Evolutionary conservation across 2,329 filamentous ascomycete genomes (phyloP).

Genomic region (Camptophora hylomeconis): DNA sequence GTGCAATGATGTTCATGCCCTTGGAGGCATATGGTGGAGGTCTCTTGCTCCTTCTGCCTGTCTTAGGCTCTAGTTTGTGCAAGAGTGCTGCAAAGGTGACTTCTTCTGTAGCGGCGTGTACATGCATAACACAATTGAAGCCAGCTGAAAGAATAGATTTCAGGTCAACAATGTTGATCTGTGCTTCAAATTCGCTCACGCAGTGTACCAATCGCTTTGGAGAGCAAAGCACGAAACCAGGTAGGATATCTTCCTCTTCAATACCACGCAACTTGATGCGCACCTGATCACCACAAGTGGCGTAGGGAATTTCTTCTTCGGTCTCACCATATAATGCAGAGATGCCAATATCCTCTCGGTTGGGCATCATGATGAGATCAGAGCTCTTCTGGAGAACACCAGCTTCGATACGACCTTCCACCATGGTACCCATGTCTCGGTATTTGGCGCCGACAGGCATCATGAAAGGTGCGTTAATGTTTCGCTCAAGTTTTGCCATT

Average conservation of each 20-base stretch:
- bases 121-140: constrained; percentile 95
- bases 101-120: constrained; percentile 95
- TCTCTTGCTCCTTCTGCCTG: constrained; percentile 81
- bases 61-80: constrained; percentile 93
- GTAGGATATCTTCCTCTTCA: constrained; percentile 92
- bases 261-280: constrained; percentile 83
- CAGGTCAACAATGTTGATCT: constrained; percentile 87
- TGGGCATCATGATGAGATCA: constrained; percentile 88
- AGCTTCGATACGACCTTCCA: constrained; percentile 94
- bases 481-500: constrained; percentile 87
- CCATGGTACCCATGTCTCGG: constrained; percentile 90
- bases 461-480: constrained; percentile 97
- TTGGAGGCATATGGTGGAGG: constrained; percentile 78
- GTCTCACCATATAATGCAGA: constrained; percentile 87
- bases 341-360: constrained; percentile 67
- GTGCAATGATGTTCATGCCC: constrained; percentile 76
- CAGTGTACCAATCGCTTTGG: constrained; percentile 87
- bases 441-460: constrained; percentile 97
- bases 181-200: constrained; percentile 81
- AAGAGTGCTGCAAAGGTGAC: constrained; percentile 79
- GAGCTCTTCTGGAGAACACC: constrained; percentile 86
- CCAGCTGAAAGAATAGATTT: constrained; percentile 89
- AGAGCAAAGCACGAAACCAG: constrained; percentile 92
- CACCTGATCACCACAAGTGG: constrained; percentile 88
- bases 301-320: constrained; percentile 74